Conservation (phyloP, 2,329 filamentous ascomycete species). For the Alternaria gaisen region DNA sequence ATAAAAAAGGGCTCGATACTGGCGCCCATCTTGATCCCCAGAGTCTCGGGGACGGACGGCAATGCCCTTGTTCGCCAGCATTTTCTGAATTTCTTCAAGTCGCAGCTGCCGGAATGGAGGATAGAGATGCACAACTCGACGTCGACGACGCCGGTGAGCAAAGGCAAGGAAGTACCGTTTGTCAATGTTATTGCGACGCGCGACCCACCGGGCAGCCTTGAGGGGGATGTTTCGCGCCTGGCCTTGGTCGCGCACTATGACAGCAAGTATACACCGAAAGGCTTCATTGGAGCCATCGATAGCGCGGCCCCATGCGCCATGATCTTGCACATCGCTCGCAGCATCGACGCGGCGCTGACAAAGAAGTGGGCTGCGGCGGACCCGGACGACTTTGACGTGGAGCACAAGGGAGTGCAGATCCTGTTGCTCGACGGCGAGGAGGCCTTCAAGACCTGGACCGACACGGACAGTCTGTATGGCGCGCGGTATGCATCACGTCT, state of each 20-base stretch:
- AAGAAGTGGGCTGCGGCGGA: slow-evolving; percentile 77
- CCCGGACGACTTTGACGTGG: slow-evolving; percentile 63
- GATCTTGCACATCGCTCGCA: slow-evolving; percentile 84
- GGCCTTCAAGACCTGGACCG: slow-evolving; percentile 83
- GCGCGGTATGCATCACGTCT: slow-evolving; percentile 67
- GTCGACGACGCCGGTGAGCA: slow-evolving; percentile 79
- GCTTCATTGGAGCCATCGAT: slow-evolving; percentile 93
- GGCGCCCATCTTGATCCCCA: slow-evolving; percentile 84
- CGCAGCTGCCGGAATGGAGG: slow-evolving; percentile 80
- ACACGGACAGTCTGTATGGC: slow-evolving; percentile 87
- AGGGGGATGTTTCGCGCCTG: slow-evolving; percentile 81
- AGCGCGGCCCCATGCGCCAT: slow-evolving; percentile 95
- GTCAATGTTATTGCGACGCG: slow-evolving; percentile 87
- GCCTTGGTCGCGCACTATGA: slow-evolving; percentile 96
- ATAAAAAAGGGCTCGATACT: slow-evolving; percentile 80
- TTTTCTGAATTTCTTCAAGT: slow-evolving; percentile 83
- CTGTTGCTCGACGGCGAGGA: slow-evolving; percentile 94
- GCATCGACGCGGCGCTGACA: slow-evolving; percentile 82
- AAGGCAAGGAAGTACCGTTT: slow-evolving; percentile 79
- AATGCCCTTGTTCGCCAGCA: slow-evolving; percentile 80
- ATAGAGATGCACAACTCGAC: slow-evolving; percentile 89
- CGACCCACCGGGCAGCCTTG: slow-evolving; percentile 80
- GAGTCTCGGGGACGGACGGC: slow-evolving; percentile 86
- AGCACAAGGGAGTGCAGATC: slow-evolving; percentile 85
- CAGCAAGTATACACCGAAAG: slow-evolving; percentile 79